phyloP scores from a whole-genome alignment of 2,329 filamentous ascomycete species.

The Colletotrichum lindemuthianum region DNA sequence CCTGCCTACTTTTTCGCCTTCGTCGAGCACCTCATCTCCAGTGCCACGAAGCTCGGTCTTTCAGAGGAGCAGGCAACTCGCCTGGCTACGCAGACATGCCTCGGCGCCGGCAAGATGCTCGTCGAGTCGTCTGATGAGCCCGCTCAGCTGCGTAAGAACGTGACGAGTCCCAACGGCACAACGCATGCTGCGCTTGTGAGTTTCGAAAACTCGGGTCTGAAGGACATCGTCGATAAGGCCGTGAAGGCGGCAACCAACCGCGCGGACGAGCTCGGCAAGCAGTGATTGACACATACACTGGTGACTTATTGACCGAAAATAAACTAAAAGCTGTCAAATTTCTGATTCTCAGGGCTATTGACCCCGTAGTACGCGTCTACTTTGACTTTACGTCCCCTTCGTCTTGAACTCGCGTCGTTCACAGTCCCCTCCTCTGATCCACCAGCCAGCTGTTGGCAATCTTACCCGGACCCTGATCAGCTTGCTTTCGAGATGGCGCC shows the following conservation, averaged over 20 bases:
- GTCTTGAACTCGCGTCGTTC: too few species aligned
- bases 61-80: conserved; percentile 59
- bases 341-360: too few species aligned
- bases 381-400: too few species aligned
- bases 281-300: conserved; percentile 2
- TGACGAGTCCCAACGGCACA: conserved; percentile 63
- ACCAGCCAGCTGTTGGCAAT: too few species aligned
- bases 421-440: too few species aligned
- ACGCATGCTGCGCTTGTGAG: conserved; percentile 60
- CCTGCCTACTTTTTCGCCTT: conserved; percentile 65
- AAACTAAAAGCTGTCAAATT: too few species aligned
- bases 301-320: too few species aligned
- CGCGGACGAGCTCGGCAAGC: conserved; percentile 48
- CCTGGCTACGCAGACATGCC: conserved; percentile 60
- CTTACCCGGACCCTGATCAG: too few species aligned
- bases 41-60: conserved; percentile 55
- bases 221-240: conserved; percentile 55
- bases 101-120: conserved; percentile 63
- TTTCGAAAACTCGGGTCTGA: conserved; percentile 56
- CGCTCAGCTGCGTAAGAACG: conserved; percentile 59
- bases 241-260: conserved; percentile 57
- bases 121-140: conserved; percentile 57
- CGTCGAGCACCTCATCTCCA: conserved; percentile 60
- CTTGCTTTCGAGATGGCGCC: neutral
- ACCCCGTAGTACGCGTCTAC: too few species aligned